Percentiles rank a stretch among this genome's conserved stretches.
These are phyloP conservation scores for Spergularia bocconei DNA, from an alignment of 148 eudicot species.

Conservation along the genomic window DNA sequence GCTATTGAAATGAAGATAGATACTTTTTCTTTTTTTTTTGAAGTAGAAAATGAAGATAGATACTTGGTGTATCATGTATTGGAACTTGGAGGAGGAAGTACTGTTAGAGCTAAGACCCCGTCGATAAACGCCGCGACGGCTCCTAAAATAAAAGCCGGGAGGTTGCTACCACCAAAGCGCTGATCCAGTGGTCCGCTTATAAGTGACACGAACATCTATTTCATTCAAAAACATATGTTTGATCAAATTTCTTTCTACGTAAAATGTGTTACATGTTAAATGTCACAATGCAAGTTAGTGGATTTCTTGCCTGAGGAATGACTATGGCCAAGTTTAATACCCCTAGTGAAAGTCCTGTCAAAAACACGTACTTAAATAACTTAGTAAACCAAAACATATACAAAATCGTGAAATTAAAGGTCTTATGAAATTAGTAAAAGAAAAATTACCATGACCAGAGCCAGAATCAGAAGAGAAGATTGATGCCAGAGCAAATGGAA, in stretches of 20 bases:
- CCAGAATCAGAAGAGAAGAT: slow-evolving; percentile 64
- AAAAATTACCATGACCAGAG: slow-evolving; percentile 68
- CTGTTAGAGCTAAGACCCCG: slow-evolving; percentile 47
- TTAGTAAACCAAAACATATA: neutral
- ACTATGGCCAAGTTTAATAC: slow-evolving; percentile 82
- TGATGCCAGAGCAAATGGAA: slow-evolving; percentile 89
- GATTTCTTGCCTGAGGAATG: slow-evolving; percentile 58
- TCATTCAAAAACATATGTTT: neutral
- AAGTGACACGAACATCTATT: slow-evolving; percentile 70
- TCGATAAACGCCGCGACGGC: slow-evolving; percentile 53
- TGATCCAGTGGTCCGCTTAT: slow-evolving; percentile 66
- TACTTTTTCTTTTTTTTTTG: too few species aligned
- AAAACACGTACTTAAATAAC: neutral
- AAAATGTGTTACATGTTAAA: too few species aligned
- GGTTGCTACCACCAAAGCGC: slow-evolving; percentile 71
- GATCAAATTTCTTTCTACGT: too few species aligned
- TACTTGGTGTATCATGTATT: slow-evolving; percentile 11
- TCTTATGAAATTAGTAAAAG: neutral
- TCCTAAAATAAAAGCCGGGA: slow-evolving; percentile 69
- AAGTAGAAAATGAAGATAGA: too few species aligned
- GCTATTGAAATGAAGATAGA: neutral
- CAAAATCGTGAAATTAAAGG: too few species aligned
- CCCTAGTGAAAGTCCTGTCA: slow-evolving; percentile 67
- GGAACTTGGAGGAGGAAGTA: slow-evolving; percentile 60
- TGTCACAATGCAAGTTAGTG: too few species aligned